Conservation (phyloP, 768 basidiomycete genomes). For the Psilocybe subaeruginosa region DNA sequence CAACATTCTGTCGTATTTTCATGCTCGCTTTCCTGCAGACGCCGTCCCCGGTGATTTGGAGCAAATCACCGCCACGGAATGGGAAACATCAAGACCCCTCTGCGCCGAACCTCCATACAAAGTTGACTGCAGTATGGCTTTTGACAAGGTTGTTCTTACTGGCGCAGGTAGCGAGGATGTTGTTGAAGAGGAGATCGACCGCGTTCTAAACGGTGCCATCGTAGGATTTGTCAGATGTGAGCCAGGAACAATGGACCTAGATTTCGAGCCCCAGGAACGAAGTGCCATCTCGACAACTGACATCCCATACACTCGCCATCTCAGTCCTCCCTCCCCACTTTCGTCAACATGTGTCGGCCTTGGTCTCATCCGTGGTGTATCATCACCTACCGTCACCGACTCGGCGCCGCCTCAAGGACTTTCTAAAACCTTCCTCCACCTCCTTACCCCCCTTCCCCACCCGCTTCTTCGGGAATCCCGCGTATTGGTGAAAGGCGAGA, state of each 20-base stretch:
- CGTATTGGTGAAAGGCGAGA: constrained; percentile 81
- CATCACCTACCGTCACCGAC: constrained; percentile 19
- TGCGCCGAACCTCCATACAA: constrained; percentile 74
- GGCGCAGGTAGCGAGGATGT: constrained; percentile 85
- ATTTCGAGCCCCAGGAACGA: constrained; percentile 6
- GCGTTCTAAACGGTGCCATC: constrained; percentile 79
- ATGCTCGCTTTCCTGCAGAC: constrained; percentile 44
- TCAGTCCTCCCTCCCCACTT: constrained; percentile 55
- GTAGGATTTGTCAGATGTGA: constrained; percentile 73
- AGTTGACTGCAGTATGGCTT: constrained; percentile 56
- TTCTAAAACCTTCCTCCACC: constrained; percentile 52
- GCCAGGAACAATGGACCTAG: constrained; percentile 39
- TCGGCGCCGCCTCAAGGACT: background rate
- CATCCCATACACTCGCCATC: constrained; percentile 64
- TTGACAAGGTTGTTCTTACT: constrained; percentile 67
- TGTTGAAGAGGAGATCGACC: constrained; percentile 62
- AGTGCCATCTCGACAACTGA: background rate
- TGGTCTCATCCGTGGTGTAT: constrained; percentile 67
- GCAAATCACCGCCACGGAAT: constrained; percentile 46
- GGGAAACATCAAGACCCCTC: constrained; percentile 74
- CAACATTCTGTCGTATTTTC: constrained; percentile 78
- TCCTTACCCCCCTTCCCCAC: constrained; percentile 79
- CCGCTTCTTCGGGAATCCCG: constrained; percentile 42
- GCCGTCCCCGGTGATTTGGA: constrained; percentile 18
- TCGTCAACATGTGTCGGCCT: constrained; percentile 74